Evolutionary conservation across 108 stramenopile species (phyloP).

Genomic region (Fistulifera solaris): DNA sequence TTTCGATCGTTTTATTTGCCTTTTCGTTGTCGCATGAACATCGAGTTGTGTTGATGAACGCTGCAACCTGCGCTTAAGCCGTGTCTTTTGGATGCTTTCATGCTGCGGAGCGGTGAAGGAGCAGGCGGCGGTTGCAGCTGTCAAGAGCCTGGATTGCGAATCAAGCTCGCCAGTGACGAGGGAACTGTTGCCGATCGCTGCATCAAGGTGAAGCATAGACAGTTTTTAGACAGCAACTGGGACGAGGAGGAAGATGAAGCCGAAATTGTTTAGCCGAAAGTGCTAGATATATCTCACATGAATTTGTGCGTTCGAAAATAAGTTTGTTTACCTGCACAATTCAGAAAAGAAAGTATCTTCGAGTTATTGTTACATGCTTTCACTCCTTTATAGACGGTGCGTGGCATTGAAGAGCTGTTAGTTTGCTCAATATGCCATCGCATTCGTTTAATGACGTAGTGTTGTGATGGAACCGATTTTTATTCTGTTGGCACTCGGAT

Average conservation of each 20-base stretch:
- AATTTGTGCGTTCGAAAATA: neutral
- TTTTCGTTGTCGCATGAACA: no score
- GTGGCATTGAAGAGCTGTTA: constrained; percentile 4
- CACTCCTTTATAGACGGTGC: neutral
- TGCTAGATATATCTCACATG: constrained; percentile 1
- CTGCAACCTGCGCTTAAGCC: no score
- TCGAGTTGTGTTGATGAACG: no score
- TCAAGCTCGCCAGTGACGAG: no score
- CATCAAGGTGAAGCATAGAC: no score
- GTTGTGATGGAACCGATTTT: constrained; percentile 7
- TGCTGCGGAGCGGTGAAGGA: no score
- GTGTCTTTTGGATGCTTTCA: no score
- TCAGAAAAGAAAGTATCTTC: neutral
- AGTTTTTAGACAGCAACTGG: neutral
- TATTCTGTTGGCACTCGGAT: no score
- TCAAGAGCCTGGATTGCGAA: no score
- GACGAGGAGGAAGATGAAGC: constrained; percentile 1
- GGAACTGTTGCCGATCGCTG: no score
- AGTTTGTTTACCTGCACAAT: constrained; percentile 4
- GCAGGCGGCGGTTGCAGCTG: no score
- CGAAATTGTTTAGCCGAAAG: neutral
- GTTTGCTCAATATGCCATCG: neutral
- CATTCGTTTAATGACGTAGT: neutral
- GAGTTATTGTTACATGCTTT: constrained; percentile 2
- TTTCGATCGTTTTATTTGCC: no score